Evolutionary conservation across 2,329 filamentous ascomycete genomes (phyloP).

Genomic region (Xylariales sp.): DNA sequence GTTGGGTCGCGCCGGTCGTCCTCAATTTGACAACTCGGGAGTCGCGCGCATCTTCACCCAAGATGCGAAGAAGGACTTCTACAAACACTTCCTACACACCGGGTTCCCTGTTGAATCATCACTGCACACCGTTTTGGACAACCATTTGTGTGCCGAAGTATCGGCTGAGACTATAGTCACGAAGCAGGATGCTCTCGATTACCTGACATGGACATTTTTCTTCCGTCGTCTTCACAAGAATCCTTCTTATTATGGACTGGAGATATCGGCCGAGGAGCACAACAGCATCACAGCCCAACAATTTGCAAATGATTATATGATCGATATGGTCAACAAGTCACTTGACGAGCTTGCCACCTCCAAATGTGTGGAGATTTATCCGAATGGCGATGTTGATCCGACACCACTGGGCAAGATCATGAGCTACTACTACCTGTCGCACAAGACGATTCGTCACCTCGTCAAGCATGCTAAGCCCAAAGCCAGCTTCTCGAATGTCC

Average conservation of each 20-base stretch:
- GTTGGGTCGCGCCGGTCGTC: conserved; percentile 90
- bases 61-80: conserved; percentile 96
- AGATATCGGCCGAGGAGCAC: conserved; percentile 89
- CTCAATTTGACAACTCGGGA: conserved; percentile 93
- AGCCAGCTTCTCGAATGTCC: conserved; percentile 73
- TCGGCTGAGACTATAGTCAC: conserved; percentile 88
- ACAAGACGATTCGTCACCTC: conserved; percentile 87
- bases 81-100: conserved; percentile 98
- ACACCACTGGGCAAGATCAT: conserved; percentile 96
- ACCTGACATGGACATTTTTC: conserved; percentile 99
- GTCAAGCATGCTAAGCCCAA: conserved; percentile 69
- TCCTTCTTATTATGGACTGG: conserved; percentile 92
- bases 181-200: conserved; percentile 96
- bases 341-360: conserved; percentile 78
- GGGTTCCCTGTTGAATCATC: conserved; percentile 97
- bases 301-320: conserved; percentile 90
- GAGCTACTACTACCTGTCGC: conserved; percentile 98
- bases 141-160: conserved; percentile 92
- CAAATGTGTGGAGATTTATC: conserved; percentile 75
- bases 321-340: conserved; percentile 84
- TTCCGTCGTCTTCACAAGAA: conserved; percentile 97
- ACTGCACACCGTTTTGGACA: conserved; percentile 91
- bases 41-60: conserved; percentile 97
- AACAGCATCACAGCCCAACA: conserved; percentile 81
- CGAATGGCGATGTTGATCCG: conserved; percentile 83